Evolutionary conservation across 2,329 filamentous ascomycete genomes (phyloP), one percentile per base, ranked within the genome.

Genomic region (Rhinocladiella similis): DNA sequence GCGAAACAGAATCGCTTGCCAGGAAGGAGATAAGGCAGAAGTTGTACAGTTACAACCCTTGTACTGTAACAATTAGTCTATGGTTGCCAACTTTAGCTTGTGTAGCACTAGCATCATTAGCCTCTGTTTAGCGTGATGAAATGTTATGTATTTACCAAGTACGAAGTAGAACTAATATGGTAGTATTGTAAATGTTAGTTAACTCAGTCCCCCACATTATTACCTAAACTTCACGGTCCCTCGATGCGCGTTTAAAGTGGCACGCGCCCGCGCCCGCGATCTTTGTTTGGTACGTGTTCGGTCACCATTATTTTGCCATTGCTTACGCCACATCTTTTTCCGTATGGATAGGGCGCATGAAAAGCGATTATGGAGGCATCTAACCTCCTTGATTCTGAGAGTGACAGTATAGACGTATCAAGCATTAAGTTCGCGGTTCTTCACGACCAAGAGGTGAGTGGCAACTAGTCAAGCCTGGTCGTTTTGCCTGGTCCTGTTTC

Each of bases 351-450:
- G 6, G 38, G 38, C 5, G 14, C 14, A 41, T 19, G 4, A 16
- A 19, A 46, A 27, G 10, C 22, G 13, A 22, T 27, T 20, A 46
- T 46, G 43, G 43, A 46, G 43, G 43, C 19, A 3, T 18, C 16
- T 10, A 33, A 38, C 29, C 47, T 43, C 22, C 62, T 64, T 53
- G 62, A 57, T 35, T 53, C 51, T n/a, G 57, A 62, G 18, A 61
- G 57, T 47, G 51, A 56, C 19, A 60, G 55, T 43, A 46, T 56
- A 12, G 60, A 64, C 49, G 54, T 62, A 27, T 29, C 54, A 48
- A 41, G 47, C 22, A 36, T 61, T 14, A 57, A 57, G 47, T 36
- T 25, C 10, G 38, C 38, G 5, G 45, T 61, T 25, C 53, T 64
- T 12, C 41, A 39, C 16, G 35, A 36, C 22, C 25, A 38, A 3